Base-by-base conservation (phyloP, 106 monocot species). In the Chionographis japonica region DNA sequence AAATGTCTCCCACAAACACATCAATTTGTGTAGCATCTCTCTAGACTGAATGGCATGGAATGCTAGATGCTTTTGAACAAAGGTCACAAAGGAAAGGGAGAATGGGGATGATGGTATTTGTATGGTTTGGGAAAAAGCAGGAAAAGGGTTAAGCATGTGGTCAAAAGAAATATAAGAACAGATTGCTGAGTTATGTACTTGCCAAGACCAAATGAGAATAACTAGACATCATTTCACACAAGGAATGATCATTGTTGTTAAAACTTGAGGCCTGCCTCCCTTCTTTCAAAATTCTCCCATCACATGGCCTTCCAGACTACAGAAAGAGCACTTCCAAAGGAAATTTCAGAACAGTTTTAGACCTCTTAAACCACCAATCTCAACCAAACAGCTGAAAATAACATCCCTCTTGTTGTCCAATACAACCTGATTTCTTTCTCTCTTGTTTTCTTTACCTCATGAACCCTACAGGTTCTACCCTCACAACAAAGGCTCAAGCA, bases 211-310 rank as follows among this genome's bases (percentile, higher is more conserved):
- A 52, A 66, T 4, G 52, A 52, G 52, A 15, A 14, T 52, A 68
- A 69, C 59, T 16, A 39, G 62, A 53, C 71, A 57, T 54, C 66
- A 57, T 72, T 72, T 72, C 71, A 57, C 59, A 49, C 66, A 72
- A 40, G 16, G 35, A 66, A 3, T 40, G 13, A 70, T 70, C 58
- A 54, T 61, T 17, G 37, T 53, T 63, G 54, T 57, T 65, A 66
- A 63, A 65, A 50, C 66, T 36, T 27, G 8, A 46, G 46, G 46
- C 9, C 13, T 39, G 64, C 41, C 42, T 40, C 19, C n/a, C 3
- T 12, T n/a, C 19, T 37, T 61, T 11, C 52, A 62, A 54, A 62
- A 61, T 63, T 27, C 54, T 55, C 67, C 67, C 27, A 18, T 52
- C 36, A 62, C 52, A 58, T 60, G 40, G 51, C 41, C 27, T 27